Base-by-base conservation (phyloP, 495 filamentous ascomycete genomes). In the Penicillium manginii region DNA sequence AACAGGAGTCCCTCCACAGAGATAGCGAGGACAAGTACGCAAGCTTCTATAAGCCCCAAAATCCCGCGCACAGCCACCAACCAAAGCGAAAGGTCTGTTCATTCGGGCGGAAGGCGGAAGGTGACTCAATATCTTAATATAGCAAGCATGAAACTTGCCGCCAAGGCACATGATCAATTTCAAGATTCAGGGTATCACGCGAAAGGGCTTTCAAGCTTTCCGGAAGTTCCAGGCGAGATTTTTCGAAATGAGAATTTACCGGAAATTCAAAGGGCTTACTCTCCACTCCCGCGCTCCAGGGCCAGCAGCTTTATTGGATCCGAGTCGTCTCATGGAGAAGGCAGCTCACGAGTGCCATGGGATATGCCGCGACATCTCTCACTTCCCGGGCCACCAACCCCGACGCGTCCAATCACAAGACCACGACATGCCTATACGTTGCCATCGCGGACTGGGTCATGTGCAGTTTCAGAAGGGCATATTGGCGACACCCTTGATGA, bases 201-300 rank as follows among this genome's bases (percentile, higher is more conserved):
- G 1, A 72, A 75, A 9, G 66, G 68, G 37, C 75, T 76, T n/a
- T 51, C 68, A 6, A 72, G 73, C 33, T 85, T 79, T 52, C 82
- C 83, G 3, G 71, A 78, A 55, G 71, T 82, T 4, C 81, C 81
- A 2, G 82, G 79, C 5, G 83, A 85, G 52, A 62, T 61, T 15
- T 55, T 72, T 15, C 72, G 80, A 43, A 83, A 82, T 45, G 31
- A 49, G 0, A 50, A 64, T 14, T 67, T 83, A 3, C n/a, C 59
- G 7, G 57, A 71, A 2, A 70, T 82, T n/a, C 60, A 68, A 45
- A 64, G 72, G 45, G 59, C 56, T n/a, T 83, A 64, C 49, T 42
- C 64, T 50, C 32, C 62, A 19, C 19, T 51, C 40, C 48, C 55
- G 62, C 69, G 35, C n/a, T 72, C 71, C 15, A 61, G 63, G 59